Evolutionary conservation across 1,139 yeast species (phyloP).

Genomic region (Taphrina flavorubra): DNA sequence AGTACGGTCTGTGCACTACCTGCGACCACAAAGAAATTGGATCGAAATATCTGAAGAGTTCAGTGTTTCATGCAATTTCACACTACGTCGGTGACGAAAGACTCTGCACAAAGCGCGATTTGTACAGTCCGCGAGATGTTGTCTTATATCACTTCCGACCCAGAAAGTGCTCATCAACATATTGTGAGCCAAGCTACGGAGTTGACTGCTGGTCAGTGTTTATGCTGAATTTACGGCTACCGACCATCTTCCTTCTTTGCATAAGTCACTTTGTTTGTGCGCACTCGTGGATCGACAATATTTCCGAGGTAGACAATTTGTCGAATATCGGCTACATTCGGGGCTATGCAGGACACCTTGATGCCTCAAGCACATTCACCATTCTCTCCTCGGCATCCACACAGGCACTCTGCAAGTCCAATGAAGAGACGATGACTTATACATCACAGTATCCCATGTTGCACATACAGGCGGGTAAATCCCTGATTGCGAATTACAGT

Average conservation of each 20-base stretch:
- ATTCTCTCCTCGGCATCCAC: neutral
- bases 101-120: neutral
- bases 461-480: conserved; percentile 44
- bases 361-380: conserved; percentile 29
- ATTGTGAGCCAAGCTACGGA: neutral
- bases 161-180: too few species aligned
- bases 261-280: neutral
- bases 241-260: neutral
- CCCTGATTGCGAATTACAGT: conserved; percentile 44
- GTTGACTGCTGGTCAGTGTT: conserved; percentile 11
- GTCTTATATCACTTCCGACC: too few species aligned
- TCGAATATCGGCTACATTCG: conserved; percentile 38
- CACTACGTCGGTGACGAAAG: neutral
- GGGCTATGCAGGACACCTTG: conserved; percentile 33
- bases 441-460: conserved; percentile 46
- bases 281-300: conserved; percentile 38
- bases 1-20: conserved; percentile 14
- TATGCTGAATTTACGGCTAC: too few species aligned
- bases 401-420: conserved; percentile 40
- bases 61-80: neutral
- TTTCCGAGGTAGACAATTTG: conserved; percentile 14
- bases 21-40: conserved; percentile 4
- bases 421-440: conserved; percentile 44
- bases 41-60: neutral
- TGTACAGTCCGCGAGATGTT: neutral